These are phyloP conservation scores for Aspergillus bridgeri DNA, from an alignment of 495 filamentous ascomycete species.

Conservation along the genomic window DNA sequence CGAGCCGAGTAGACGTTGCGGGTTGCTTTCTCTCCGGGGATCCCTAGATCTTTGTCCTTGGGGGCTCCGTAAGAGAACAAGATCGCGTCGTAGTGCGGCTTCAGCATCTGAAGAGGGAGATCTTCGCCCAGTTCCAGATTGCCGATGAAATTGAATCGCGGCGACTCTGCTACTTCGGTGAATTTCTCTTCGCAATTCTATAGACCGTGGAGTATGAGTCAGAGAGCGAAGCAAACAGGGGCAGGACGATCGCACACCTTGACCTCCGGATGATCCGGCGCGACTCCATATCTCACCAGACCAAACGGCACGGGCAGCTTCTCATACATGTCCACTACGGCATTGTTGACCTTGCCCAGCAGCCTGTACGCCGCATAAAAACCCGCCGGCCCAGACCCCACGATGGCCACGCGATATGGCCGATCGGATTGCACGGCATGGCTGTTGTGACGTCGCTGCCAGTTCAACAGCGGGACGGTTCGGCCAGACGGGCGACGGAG, in stretches of 20 bases:
- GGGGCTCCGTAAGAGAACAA: constrained; percentile 91
- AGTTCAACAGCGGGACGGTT: constrained; percentile 6
- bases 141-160: constrained; percentile 86
- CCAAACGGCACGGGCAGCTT: constrained; percentile 89
- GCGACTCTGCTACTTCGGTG: constrained; percentile 73
- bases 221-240: background rate
- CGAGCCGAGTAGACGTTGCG: constrained; percentile 82
- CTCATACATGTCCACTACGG: constrained; percentile 94
- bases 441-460: constrained; percentile 31
- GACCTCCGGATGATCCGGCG: constrained; percentile 95
- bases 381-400: constrained; percentile 93
- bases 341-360: constrained; percentile 66
- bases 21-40: constrained; percentile 72
- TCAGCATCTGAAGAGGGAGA: constrained; percentile 64
- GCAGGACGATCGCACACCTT: constrained; percentile 63
- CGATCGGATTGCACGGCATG: constrained; percentile 38
- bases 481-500: constrained; percentile 9
- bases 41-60: constrained; percentile 70
- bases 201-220: background rate
- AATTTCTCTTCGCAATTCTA: constrained; percentile 96
- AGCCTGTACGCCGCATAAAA: constrained; percentile 91
- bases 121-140: constrained; percentile 77
- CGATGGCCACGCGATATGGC: constrained; percentile 75
- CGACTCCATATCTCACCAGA: constrained; percentile 87
- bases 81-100: constrained; percentile 86